A percentile compares a stretch with the other conserved stretches of the same genome.
These are phyloP conservation scores for Phylloporus sp. DNA, from an alignment of 768 basidiomycete genomes.

Conservation along the genomic window DNA sequence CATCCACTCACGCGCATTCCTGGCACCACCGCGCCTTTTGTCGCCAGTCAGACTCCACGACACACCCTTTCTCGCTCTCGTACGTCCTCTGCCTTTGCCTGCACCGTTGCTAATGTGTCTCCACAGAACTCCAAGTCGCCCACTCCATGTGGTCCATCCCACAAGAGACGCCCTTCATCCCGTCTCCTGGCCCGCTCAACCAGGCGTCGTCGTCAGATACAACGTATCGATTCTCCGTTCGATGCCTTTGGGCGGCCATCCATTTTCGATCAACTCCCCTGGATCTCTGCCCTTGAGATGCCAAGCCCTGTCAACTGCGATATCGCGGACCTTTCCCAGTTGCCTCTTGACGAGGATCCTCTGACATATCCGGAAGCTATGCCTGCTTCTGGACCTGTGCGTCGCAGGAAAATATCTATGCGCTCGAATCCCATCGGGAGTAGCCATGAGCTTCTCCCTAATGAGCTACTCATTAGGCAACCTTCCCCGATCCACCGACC, in stretches of 20 bases:
- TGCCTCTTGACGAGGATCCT: slow-evolving; percentile 34
- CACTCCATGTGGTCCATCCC: slow-evolving; percentile 34
- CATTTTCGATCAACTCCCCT: slow-evolving; percentile 62
- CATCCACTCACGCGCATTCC: slow-evolving; percentile 14
- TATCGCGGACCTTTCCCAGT: slow-evolving; percentile 64
- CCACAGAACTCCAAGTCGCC: slow-evolving; percentile 38
- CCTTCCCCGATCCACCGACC: slow-evolving; percentile 29
- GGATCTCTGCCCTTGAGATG: slow-evolving; percentile 58
- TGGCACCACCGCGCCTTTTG: slow-evolving; percentile 34
- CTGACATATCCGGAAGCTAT: slow-evolving; percentile 16
- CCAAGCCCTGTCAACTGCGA: slow-evolving; percentile 47
- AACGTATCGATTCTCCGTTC: slow-evolving; percentile 40
- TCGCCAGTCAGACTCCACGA: slow-evolving; percentile 38
- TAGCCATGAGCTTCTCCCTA: slow-evolving; percentile 15
- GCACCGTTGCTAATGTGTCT: slow-evolving; percentile 6
- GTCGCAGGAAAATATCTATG: slow-evolving; percentile 52
- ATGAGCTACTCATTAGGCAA: slow-evolving; percentile 16
- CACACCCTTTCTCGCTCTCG: slow-evolving; percentile 18
- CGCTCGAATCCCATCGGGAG: slow-evolving; percentile 46
- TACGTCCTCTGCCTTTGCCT: slow-evolving; percentile 7
- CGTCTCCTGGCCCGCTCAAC: slow-evolving; percentile 35
- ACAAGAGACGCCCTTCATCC: slow-evolving; percentile 36
- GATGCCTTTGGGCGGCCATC: slow-evolving; percentile 32
- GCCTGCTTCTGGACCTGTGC: slow-evolving; percentile 49
- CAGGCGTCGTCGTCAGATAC: slow-evolving; percentile 40